These are phyloP conservation scores for Penicillium sp. DNA, from an alignment of 2,329 filamentous ascomycete genomes.

Conservation along the genomic window DNA sequence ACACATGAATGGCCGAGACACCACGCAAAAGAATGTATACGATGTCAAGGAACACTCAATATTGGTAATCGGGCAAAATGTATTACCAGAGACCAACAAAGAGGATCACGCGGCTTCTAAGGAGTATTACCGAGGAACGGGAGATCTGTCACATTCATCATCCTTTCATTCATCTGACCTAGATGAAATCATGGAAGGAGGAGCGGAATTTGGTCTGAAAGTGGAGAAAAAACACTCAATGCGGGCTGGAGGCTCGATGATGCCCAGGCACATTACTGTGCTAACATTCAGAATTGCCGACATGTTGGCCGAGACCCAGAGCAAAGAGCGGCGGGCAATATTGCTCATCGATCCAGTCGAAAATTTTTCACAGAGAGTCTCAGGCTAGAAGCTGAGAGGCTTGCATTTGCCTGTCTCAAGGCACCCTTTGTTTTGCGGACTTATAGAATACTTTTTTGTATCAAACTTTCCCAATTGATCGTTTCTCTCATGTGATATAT, in stretches of 20 bases:
- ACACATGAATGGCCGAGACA: constrained; percentile 29
- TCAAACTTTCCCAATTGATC: neutral
- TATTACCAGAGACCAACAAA: neutral
- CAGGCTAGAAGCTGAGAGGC: no score
- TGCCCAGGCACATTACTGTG: neutral
- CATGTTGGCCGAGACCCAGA: neutral
- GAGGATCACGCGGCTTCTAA: constrained; percentile 3
- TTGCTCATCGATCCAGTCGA: neutral
- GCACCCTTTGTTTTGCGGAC: no score
- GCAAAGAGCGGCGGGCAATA: neutral
- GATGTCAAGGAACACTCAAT: constrained; percentile 17
- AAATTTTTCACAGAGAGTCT: no score
- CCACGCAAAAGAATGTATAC: constrained; percentile 20
- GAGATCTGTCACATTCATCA: neutral
- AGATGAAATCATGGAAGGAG: neutral
- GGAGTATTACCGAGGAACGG: no score
- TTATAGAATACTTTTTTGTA: neutral
- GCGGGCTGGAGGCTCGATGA: neutral
- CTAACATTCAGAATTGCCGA: neutral
- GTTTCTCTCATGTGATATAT: neutral
- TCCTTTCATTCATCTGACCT: neutral
- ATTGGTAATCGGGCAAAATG: neutral
- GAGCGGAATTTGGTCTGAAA: neutral
- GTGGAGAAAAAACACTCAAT: neutral
- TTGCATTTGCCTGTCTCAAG: no score